Evolutionary conservation across 176 grass and related monocot genomes (phyloP), one percentile per base, ranked within the genome.

Genomic region (Carex littledalei): DNA sequence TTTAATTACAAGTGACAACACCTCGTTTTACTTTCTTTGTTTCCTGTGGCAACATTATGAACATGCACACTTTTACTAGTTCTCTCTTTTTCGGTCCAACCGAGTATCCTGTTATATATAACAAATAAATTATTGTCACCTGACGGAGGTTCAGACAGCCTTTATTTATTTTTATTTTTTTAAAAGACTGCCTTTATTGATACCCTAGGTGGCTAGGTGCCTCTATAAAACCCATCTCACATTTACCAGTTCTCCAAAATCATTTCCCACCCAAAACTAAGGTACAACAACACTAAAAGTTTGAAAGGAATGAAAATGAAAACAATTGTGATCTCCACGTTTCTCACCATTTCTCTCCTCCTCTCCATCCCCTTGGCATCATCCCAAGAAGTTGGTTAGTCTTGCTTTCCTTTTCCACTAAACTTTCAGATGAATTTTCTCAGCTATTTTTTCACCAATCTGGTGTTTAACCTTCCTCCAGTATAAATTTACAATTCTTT

Each of bases 361-460:
- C n/a, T 86, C 47, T 71, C 75, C 41, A 67, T 39, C 45, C 63
- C 75, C 37, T 81, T 81, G 16, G 58, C 41, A 29, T 80, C 85
- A 39, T 67, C 85, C 21, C 85, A 86, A 54, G 85, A 86, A 86
- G 85, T 83, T 32, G 80, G 80, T 67, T 34, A 8, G 62, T 83
- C 2, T 73, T 59, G 10, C 10, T 59, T 39, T 59, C 14, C 63
- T 50, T 0, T 14, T 16, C 24, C 6, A 13, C 69, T 13, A 3
- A 68, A 32, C 65, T 67, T 4, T 5, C 58, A 2, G 0, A n/a
- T 29, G 1, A 29, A 29, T 11, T 54, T 55, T 70, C 10, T 64
- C 31, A 39, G 26, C 11, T 39, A 29, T 39, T 11, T 50, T 50
- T 50, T 50, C 47, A 9, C 8, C 8, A 47, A 47, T 47, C 43